A percentile compares a stretch with the other conserved stretches of the same genome.
Conservation (phyloP, 1,284 basidiomycete genomes). For the Tilletia caries region DNA sequence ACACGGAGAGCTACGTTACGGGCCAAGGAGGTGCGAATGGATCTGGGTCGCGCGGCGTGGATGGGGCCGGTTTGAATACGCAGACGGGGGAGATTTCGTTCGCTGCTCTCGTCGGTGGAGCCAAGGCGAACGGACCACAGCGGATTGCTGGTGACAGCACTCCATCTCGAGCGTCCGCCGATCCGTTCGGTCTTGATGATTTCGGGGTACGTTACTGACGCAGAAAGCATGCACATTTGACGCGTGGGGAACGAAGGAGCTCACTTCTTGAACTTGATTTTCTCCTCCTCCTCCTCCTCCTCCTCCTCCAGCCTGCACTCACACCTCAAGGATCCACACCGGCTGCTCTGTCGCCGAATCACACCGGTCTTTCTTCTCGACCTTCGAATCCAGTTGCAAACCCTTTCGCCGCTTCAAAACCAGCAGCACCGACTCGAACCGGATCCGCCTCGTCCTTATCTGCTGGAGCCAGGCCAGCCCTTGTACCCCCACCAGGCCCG, state of each 20-base stretch:
- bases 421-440: conserved; percentile 21
- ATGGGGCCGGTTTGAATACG: conserved; percentile 25
- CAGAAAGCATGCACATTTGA: not conserved
- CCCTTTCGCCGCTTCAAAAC: not conserved
- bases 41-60: not conserved
- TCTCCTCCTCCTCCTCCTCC: conserved; percentile 19
- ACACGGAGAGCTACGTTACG: conserved; percentile 36
- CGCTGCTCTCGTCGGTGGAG: conserved; percentile 44
- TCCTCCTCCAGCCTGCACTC: not conserved
- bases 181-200: conserved; percentile 35
- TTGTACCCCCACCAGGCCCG: not conserved
- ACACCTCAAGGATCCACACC: not conserved
- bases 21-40: conserved; percentile 16
- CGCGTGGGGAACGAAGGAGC: not conserved
- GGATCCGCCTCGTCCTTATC: not conserved
- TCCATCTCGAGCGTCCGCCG: conserved; percentile 15
- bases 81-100: conserved; percentile 46
- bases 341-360: conserved; percentile 27
- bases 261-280: not conserved
- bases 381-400: not conserved
- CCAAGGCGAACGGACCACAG: conserved; percentile 18
- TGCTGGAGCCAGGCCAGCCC: not conserved
- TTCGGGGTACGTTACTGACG: conserved; percentile 18
- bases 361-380: conserved; percentile 21
- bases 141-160: conserved; percentile 14